Conservation (phyloP, 768 basidiomycete species). For the Nidularia pulvinata region DNA sequence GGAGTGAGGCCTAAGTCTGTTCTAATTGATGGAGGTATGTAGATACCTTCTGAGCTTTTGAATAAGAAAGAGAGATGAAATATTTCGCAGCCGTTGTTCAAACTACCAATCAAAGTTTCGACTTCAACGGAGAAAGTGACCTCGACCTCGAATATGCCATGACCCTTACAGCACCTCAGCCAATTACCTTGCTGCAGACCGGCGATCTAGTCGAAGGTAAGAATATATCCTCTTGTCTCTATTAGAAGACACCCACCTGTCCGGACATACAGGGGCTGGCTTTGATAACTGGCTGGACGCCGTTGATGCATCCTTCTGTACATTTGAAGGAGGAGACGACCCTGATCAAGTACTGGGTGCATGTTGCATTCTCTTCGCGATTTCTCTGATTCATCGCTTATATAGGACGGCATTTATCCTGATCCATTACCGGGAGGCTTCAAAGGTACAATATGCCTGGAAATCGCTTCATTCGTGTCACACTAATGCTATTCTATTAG, state of each 20-base stretch:
- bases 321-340: conserved; percentile 44
- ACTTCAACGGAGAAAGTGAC: conserved; percentile 53
- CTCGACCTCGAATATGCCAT: conserved; percentile 62
- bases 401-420: conserved; percentile 24
- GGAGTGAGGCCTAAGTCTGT: conserved; percentile 30
- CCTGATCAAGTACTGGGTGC: conserved; percentile 16
- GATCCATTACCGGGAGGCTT: conserved; percentile 27
- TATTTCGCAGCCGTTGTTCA: conserved; percentile 39
- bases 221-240: conserved; percentile 11
- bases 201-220: conserved; percentile 37
- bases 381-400: background rate
- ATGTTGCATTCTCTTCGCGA: background rate
- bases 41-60: background rate
- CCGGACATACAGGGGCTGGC: conserved; percentile 28
- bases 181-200: conserved; percentile 40
- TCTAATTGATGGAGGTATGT: conserved; percentile 30
- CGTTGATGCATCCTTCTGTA: conserved; percentile 41
- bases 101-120: conserved; percentile 32
- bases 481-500: conserved; percentile 5
- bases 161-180: conserved; percentile 36
- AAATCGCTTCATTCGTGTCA: no score
- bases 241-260: background rate
- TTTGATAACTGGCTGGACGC: conserved; percentile 49
- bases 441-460: conserved; percentile 13
- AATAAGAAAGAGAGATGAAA: background rate